A percentile compares a stretch with the other conserved stretches of the same genome.
Evolutionary conservation across 1,284 basidiomycete genomes (phyloP).

Genomic region (Thecaphora thlaspeos): DNA sequence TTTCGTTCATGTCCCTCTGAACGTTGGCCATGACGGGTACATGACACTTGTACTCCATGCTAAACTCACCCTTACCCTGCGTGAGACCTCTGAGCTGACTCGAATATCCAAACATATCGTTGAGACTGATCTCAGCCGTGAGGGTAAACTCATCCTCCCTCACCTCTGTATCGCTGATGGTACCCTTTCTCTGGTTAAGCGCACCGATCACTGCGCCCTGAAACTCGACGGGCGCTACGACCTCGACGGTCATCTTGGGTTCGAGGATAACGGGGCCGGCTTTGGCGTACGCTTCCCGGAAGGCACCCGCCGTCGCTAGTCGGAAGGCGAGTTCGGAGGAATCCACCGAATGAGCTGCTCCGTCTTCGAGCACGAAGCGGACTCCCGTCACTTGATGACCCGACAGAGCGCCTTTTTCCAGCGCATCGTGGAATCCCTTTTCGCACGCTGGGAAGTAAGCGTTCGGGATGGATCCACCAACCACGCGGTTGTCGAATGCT

Average conservation of each 20-base stretch:
- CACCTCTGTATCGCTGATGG: conserved; percentile 93
- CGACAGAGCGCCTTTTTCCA: conserved; percentile 85
- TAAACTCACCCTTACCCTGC: conserved; percentile 65
- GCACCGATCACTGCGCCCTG: conserved; percentile 95
- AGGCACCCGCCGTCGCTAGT: conserved; percentile 83
- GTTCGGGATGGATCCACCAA: conserved; percentile 87
- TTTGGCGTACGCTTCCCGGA: conserved; percentile 82
- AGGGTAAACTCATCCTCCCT: conserved; percentile 95
- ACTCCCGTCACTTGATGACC: conserved; percentile 86
- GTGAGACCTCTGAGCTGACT: conserved; percentile 76
- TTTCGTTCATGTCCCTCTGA: conserved; percentile 76
- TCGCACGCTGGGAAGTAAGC: conserved; percentile 93
- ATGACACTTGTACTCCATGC: conserved; percentile 86
- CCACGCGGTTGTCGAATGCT: conserved; percentile 82
- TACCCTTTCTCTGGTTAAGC: conserved; percentile 87
- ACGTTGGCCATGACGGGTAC: conserved; percentile 83
- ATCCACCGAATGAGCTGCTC: conserved; percentile 90
- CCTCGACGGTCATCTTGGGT: conserved; percentile 97
- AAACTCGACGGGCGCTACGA: conserved; percentile 93
- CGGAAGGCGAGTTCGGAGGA: conserved; percentile 96
- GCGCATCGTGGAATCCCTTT: conserved; percentile 93
- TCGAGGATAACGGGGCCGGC: conserved; percentile 83
- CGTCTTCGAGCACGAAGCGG: conserved; percentile 86
- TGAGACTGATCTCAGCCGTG: conserved; percentile 86
- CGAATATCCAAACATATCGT: conserved; percentile 93